Evolutionary conservation across 768 basidiomycete species (phyloP), one percentile per base, ranked within the genome.

Genomic region (Lactarius tabidus): DNA sequence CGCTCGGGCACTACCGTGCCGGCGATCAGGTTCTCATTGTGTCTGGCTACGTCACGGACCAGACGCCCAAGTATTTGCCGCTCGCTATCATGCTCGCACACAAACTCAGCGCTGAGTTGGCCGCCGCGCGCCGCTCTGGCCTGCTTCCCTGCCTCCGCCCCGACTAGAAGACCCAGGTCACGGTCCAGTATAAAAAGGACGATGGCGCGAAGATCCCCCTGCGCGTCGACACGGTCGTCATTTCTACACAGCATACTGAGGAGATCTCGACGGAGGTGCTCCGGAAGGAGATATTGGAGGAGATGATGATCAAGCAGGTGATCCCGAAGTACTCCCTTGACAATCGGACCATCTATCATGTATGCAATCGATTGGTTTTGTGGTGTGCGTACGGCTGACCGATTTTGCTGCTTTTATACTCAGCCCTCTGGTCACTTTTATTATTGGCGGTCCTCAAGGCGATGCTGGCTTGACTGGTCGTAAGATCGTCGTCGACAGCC

Each of bases 21-120:
- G 97, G 97, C 84, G 97, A 99, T 81, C 97, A 99, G 85, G 97
- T 97, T 76, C 97, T 98, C 84, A 99, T n/a, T n/a, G n/a, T 98
- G 97, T 96, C 98, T 76, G 96, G 96, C 67, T 98, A 99, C 79
- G 93, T 92, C 63, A 92, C 90, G 59, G 91, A 95, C 71, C 94
- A 96, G 85, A 98, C 97, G 51, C 88, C 90, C 76, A 94, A 98
- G 81, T 84, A 80, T 77, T 98, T 99, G 97, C 97, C 97, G 64
- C 84, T 98, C 73, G 97, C 97, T 70, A 89, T 99, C 78, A 84
- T 92, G 77, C 90, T 98, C 71, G 91, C 97, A 53, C 97, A 99
- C 85, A 96, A 98, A 81, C 89, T 99, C 71, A 99, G 98, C 81
- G 83, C 84, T 26, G 96, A 95, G 57, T 88, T 99, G 93, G 92